Evolutionary conservation across 768 basidiomycete genomes (phyloP).

Genomic region (Daedaleopsis sinensis): DNA sequence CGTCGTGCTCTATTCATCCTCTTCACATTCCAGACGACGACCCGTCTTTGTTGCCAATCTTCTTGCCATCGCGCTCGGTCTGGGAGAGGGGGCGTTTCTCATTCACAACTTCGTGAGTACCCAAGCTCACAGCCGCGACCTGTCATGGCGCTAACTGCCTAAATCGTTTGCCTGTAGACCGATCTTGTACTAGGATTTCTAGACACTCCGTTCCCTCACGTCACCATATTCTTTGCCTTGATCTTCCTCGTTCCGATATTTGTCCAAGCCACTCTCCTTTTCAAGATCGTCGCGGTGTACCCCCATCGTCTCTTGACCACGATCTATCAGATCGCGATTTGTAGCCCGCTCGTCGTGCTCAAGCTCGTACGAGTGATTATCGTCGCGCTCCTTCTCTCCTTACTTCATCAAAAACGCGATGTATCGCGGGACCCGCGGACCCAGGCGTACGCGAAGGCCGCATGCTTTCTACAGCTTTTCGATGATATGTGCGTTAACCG

Average conservation of each 20-base stretch:
- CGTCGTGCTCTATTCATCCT: conserved; percentile 26
- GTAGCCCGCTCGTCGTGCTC: conserved; percentile 29
- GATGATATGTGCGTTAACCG: conserved; percentile 36
- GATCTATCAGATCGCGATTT: conserved; percentile 15
- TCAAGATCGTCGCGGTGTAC: conserved; percentile 39
- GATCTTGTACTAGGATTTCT: background rate
- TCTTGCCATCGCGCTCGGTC: conserved; percentile 12
- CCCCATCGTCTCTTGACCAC: conserved; percentile 21
- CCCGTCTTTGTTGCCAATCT: conserved; percentile 29
- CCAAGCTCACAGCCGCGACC: too few species aligned
- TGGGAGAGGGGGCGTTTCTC: background rate
- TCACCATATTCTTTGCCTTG: background rate
- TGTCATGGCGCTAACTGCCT: background rate
- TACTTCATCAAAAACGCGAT: background rate
- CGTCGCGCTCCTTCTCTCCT: conserved; percentile 13
- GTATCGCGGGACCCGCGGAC: background rate
- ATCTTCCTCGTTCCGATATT: conserved; percentile 30
- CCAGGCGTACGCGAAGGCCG: conserved; percentile 13
- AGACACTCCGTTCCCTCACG: background rate
- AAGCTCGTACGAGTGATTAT: conserved; percentile 32
- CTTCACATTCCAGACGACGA: conserved; percentile 19
- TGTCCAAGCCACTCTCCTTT: conserved; percentile 40
- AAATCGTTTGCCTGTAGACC: background rate
- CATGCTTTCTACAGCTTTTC: conserved; percentile 36
- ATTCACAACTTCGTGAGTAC: background rate